Conservation (phyloP, 208 protist genomes). For the Leptomonas seymouri region DNA sequence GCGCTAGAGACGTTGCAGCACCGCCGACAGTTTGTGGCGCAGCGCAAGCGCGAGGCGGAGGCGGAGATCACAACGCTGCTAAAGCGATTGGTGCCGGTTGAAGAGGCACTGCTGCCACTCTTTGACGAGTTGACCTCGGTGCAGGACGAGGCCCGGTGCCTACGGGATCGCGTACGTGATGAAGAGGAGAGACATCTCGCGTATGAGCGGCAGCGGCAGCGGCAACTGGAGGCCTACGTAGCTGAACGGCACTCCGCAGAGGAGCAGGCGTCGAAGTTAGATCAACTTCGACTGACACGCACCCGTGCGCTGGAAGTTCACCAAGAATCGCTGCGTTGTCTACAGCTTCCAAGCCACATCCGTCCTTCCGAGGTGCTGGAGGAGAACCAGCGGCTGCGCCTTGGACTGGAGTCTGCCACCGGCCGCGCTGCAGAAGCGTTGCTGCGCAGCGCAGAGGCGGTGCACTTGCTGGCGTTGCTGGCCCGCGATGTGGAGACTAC, state of each 20-base stretch:
- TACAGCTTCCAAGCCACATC: background rate
- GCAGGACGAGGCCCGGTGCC: background rate
- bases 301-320: background rate
- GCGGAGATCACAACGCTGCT: constrained; percentile 1
- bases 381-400: constrained; percentile 2
- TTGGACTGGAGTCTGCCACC: constrained; percentile 7
- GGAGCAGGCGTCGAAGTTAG: background rate
- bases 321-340: background rate
- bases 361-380: background rate
- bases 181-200: background rate
- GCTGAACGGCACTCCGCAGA: background rate
- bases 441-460: background rate
- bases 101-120: constrained; percentile 6
- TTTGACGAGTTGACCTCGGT: constrained; percentile 1
- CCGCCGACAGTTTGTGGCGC: background rate
- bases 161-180: background rate
- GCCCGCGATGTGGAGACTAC: background rate
- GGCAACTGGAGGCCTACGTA: constrained; percentile 4
- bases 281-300: background rate
- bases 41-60: background rate
- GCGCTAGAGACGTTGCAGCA: background rate
- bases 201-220: constrained; percentile 2
- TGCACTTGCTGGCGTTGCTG: background rate
- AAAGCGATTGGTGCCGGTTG: background rate
- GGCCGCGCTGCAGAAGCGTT: constrained; percentile 8